Conservation (phyloP, 2,329 filamentous ascomycete species). For the Aspergillus clavatus region DNA sequence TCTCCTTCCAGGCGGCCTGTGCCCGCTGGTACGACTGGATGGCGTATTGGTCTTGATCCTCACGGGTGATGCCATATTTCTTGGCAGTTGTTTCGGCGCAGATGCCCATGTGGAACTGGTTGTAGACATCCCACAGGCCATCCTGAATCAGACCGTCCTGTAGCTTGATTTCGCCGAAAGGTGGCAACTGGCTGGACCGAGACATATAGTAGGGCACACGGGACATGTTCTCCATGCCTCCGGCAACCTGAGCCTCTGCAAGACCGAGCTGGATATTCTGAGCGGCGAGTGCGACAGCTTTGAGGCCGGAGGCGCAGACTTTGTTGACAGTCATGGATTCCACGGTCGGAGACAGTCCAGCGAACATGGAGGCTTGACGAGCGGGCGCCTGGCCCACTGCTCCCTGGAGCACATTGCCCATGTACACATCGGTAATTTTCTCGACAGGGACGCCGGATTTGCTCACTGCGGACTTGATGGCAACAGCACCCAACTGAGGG, state of each 20-base stretch:
- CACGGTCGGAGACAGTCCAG: conserved; percentile 72
- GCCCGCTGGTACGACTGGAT: conserved; percentile 85
- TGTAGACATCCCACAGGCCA: conserved; percentile 92
- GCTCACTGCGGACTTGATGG: conserved; percentile 83
- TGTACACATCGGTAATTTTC: conserved; percentile 88
- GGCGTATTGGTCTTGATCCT: conserved; percentile 88
- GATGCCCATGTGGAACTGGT: conserved; percentile 96
- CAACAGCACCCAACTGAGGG: conserved; percentile 80
- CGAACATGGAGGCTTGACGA: conserved; percentile 83
- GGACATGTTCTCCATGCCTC: conserved; percentile 98
- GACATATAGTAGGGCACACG: conserved; percentile 86
- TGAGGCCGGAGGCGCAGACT: conserved; percentile 92
- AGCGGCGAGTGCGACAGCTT: conserved; percentile 83
- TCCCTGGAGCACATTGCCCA: conserved; percentile 90
- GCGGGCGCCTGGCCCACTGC: conserved; percentile 85
- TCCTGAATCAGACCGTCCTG: conserved; percentile 94
- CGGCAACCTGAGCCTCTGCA: conserved; percentile 81
- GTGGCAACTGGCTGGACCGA: conserved; percentile 71
- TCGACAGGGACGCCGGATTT: conserved; percentile 78
- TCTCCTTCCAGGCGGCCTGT: conserved; percentile 79
- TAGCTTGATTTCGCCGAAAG: conserved; percentile 82
- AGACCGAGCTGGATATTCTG: conserved; percentile 92
- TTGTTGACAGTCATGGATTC: conserved; percentile 97
- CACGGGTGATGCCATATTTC: conserved; percentile 71
- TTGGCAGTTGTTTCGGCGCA: conserved; percentile 94